phyloP scores from a whole-genome alignment of 768 basidiomycete genomes.

The Peribolospora baueri region DNA sequence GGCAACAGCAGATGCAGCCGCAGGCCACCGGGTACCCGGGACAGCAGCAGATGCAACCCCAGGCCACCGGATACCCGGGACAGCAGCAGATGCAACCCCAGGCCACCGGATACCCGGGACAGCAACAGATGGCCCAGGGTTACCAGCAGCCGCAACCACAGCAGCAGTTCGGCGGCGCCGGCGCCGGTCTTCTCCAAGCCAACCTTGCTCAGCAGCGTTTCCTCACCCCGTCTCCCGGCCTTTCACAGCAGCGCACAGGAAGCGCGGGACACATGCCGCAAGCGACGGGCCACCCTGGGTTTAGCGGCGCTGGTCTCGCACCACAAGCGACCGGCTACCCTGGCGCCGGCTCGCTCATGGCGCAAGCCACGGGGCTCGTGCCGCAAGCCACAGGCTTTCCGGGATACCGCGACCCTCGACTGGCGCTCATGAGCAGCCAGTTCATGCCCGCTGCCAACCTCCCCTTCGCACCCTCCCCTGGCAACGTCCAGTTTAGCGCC shows the following conservation, averaged over 20 bases:
- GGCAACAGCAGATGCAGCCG: conserved; percentile 18
- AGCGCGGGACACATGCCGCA: conserved; percentile 11
- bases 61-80: conserved; percentile 16
- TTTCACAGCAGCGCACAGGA: not conserved
- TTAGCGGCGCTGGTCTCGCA: conserved; percentile 8
- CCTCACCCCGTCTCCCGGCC: not conserved
- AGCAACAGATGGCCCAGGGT: conserved; percentile 2
- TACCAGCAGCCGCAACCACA: conserved; percentile 8
- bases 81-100: conserved; percentile 24
- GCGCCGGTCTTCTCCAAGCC: conserved; percentile 9
- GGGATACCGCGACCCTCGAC: not conserved
- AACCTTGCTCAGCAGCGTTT: not conserved
- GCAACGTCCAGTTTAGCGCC: not conserved
- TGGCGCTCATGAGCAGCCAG: conserved; percentile 17
- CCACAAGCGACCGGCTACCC: conserved; percentile 9
- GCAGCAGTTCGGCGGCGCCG: conserved; percentile 29
- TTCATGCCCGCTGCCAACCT: conserved; percentile 4
- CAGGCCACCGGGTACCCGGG: too few species aligned
- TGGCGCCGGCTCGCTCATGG: conserved; percentile 4
- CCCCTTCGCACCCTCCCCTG: conserved; percentile 6
- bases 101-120: conserved; percentile 4
- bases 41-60: not conserved
- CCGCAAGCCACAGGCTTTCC: conserved; percentile 48
- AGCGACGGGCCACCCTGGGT: conserved; percentile 11
- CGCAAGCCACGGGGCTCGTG: conserved; percentile 25